These are phyloP conservation scores for Penstemon davidsonii DNA, from an alignment of 257 asterid species.

Conservation along the genomic window DNA sequence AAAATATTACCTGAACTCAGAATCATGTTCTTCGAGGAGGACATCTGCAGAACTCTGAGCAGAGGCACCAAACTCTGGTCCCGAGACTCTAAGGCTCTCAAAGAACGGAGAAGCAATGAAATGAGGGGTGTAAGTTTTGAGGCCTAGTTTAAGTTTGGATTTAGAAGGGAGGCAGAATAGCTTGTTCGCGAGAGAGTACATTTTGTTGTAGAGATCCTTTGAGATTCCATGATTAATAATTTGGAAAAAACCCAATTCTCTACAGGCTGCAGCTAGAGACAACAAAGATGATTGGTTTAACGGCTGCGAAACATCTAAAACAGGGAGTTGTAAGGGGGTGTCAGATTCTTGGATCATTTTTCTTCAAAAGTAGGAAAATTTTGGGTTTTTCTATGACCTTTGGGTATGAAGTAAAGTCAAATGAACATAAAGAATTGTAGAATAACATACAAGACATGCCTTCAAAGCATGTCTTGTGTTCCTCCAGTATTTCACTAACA, in stretches of 20 bases:
- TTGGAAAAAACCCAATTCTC: slow-evolving; percentile 74
- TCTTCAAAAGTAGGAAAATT: slow-evolving; percentile 12
- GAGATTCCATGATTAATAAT: slow-evolving; percentile 71
- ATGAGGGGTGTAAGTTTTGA: slow-evolving; percentile 67
- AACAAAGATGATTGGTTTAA: slow-evolving; percentile 37
- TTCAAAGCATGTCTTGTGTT: background rate
- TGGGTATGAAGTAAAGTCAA: slow-evolving; percentile 24
- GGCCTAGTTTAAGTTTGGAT: slow-evolving; percentile 56
- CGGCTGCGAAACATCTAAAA: slow-evolving; percentile 57
- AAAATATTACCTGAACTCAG: slow-evolving; percentile 52
- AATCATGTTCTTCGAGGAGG: slow-evolving; percentile 30
- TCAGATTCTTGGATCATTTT: slow-evolving; percentile 51
- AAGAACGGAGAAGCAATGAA: slow-evolving; percentile 79
- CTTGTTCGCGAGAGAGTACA: slow-evolving; percentile 43
- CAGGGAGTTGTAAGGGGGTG: slow-evolving; percentile 53
- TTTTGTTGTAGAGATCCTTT: slow-evolving; percentile 48
- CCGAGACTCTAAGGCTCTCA: slow-evolving; percentile 64
- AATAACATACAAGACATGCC: slow-evolving; percentile 1
- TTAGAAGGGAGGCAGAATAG: slow-evolving; percentile 55
- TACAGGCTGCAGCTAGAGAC: slow-evolving; percentile 58
- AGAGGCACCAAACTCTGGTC: slow-evolving; percentile 54
- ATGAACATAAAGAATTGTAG: slow-evolving; percentile 14
- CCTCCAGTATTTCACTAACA: background rate
- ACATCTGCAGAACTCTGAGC: slow-evolving; percentile 47
- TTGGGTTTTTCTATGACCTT: slow-evolving; percentile 21